Evolutionary conservation across 2,329 filamentous ascomycete species (phyloP).

Genomic region (Xylariaceae sp.): DNA sequence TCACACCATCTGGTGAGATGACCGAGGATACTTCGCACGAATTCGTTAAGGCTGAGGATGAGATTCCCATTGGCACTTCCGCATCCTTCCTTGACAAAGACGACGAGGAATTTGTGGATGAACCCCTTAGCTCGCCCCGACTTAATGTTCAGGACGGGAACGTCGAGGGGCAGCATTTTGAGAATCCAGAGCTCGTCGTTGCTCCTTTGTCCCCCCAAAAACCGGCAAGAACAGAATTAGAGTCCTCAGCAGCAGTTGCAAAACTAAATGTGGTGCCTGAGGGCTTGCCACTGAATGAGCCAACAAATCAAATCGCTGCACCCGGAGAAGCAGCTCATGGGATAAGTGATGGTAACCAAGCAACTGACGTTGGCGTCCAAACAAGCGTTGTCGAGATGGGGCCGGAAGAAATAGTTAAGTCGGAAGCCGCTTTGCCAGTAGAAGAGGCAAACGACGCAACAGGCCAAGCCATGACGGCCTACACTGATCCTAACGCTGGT

Average conservation of each 20-base stretch:
- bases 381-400: conserved; percentile 13
- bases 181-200: conserved; percentile 63
- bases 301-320: neutral
- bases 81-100: conserved; percentile 61
- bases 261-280: neutral
- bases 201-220: conserved; percentile 63
- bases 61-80: conserved; percentile 48
- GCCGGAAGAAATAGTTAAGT: conserved; percentile 3
- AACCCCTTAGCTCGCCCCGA: conserved; percentile 72
- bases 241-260: conserved; percentile 24
- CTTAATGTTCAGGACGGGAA: conserved; percentile 67
- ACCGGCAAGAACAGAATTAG: conserved; percentile 34
- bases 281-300: neutral
- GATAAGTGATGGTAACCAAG: conserved; percentile 1
- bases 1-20: conserved; percentile 71
- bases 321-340: neutral
- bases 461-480: neutral
- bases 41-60: conserved; percentile 65
- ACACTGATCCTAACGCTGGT: neutral
- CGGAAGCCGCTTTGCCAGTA: neutral
- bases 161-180: conserved; percentile 56
- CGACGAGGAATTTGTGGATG: conserved; percentile 78
- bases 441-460: neutral
- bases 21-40: conserved; percentile 75
- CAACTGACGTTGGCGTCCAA: neutral